Percentiles rank a stretch among this genome's conserved stretches.
phyloP scores from a whole-genome alignment of 805 yeast genomes.

The Ogataea polymorpha region DNA sequence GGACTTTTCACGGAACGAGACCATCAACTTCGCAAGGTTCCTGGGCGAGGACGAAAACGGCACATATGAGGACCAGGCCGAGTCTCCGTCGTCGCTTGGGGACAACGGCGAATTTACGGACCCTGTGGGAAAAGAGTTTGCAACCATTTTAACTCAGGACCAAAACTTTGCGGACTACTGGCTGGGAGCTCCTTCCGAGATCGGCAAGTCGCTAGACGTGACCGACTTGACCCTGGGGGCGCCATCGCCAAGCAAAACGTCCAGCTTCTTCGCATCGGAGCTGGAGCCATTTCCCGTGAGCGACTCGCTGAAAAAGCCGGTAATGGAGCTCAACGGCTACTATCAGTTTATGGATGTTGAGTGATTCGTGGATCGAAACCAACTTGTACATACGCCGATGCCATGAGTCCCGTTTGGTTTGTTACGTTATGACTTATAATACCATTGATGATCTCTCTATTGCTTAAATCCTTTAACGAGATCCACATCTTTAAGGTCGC shows the following conservation, averaged over 20 bases:
- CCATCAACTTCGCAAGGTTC: background rate
- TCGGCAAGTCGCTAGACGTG: background rate
- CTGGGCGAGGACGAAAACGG: background rate
- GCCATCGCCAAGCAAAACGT: background rate
- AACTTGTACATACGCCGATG: constrained; percentile 3
- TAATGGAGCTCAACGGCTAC: background rate
- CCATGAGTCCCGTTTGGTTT: background rate
- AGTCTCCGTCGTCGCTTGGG: constrained; percentile 7
- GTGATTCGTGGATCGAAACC: background rate
- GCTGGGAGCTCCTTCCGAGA: background rate
- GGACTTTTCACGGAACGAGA: background rate
- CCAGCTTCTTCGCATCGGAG: background rate
- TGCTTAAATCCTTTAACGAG: constrained; percentile 44
- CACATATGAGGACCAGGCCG: constrained; percentile 4
- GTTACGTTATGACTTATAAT: constrained; percentile 1
- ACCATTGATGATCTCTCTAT: constrained; percentile 7
- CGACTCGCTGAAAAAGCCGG: background rate
- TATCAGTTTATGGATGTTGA: constrained; percentile 4
- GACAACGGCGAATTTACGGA: constrained; percentile 1
- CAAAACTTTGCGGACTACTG: constrained; percentile 1
- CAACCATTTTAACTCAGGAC: background rate
- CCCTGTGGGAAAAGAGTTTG: constrained; percentile 5
- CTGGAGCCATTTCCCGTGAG: background rate
- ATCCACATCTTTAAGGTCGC: constrained; percentile 47
- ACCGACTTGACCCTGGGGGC: background rate